Evolutionary conservation across 371 early-diverging fungal genomes (phyloP), one percentile per base, ranked within the genome.

Genomic region (Modicella reniformis): DNA sequence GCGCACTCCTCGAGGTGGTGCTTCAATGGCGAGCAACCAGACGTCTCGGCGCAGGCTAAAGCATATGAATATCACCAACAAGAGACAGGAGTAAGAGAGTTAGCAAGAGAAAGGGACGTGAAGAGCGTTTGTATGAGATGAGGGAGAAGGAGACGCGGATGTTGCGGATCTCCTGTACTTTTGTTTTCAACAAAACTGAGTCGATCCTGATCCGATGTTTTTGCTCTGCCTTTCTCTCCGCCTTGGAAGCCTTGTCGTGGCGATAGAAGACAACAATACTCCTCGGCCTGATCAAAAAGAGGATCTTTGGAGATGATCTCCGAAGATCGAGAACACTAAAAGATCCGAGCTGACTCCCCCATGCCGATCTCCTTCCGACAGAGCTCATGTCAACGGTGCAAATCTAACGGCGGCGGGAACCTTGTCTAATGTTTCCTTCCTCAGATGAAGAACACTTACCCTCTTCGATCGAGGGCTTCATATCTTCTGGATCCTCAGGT

Each of bases 1-100:
- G 81, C 65, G 72, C 84, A 84, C 77, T 82, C 81, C 29, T 84
- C 84, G 33, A 82, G 65, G 54, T 84, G 84, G 62, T 77, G 74
- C 74, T 81, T 82, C 69, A 82, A 67, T 51, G 82, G 81, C 61
- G 62, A 57, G 69, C 84, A 84, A 28, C 72, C 65, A 53, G 72
- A 25, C 23, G 82, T 47, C 59, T 84, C 81, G 21, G 74, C 79
- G 71, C 84, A 84, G 26, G 71, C 84, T 84, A 67, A 23, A 15
- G 48, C 37, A 44, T 29, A 41, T 23, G 25, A 0, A 17, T 57
- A 37, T 5, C 37, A 37, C 12, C 12, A 30, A 32, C 29, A 26
- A 7, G 19, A 40, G 5, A 3, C 37, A 37, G 37, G 37, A 37
- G 8, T 17, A 44, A 3, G 44, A 44, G 9, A 19, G 44, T 44